phyloP scores from a whole-genome alignment of 2,329 filamentous ascomycete genomes.

The Colletotrichum echinochloae region DNA sequence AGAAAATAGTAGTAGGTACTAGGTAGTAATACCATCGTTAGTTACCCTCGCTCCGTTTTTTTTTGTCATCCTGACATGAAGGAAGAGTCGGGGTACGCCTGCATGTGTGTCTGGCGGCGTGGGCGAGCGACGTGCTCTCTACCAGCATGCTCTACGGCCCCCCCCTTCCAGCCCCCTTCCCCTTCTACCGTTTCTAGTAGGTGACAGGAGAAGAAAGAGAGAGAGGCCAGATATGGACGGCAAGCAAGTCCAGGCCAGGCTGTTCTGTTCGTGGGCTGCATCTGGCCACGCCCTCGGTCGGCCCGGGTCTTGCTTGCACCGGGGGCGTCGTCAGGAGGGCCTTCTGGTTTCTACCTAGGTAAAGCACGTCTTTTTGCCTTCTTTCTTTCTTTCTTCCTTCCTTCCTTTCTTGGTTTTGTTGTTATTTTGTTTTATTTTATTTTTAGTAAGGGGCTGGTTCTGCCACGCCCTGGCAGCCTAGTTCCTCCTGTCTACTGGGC shows the following conservation, averaged over 20 bases:
- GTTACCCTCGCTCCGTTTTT: too few relatives aligned
- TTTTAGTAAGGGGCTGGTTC: not conserved
- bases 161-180: not conserved
- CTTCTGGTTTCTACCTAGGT: not conserved
- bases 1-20: not conserved
- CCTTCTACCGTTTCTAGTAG: not conserved
- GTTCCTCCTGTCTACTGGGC: conserved; percentile 23
- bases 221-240: not conserved
- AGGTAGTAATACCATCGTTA: too few relatives aligned
- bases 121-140: not conserved
- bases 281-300: too few relatives aligned
- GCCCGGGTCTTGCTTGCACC: too few relatives aligned
- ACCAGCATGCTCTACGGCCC: not conserved
- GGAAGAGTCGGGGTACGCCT: not conserved
- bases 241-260: conserved; percentile 2
- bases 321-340: too few relatives aligned
- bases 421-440: too few relatives aligned
- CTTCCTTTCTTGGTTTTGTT: too few relatives aligned
- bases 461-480: conserved; percentile 2
- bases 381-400: too few relatives aligned
- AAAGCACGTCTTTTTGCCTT: not conserved
- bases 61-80: not conserved
- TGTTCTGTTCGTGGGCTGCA: too few relatives aligned
- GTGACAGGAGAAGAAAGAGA: not conserved
- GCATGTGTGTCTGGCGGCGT: conserved; percentile 1